phyloP scores from a whole-genome alignment of 2,329 filamentous ascomycete species.

The Neonectria punicea region DNA sequence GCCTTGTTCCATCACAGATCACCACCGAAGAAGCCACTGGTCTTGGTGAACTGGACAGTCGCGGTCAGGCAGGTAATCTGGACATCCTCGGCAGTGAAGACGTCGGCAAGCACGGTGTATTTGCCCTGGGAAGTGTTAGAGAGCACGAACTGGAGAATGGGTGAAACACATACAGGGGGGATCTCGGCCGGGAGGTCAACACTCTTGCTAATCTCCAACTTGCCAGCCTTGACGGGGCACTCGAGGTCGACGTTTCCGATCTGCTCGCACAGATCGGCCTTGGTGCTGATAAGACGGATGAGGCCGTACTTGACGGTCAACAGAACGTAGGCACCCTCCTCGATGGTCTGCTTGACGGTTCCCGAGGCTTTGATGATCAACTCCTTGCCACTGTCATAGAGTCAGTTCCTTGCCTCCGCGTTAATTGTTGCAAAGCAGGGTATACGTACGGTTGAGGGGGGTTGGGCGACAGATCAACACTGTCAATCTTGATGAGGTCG shows the following conservation, averaged over 20 bases:
- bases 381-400: constrained; percentile 71
- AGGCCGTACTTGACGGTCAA: constrained; percentile 93
- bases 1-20: constrained; percentile 51
- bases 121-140: constrained; percentile 70
- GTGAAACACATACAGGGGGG: constrained; percentile 76
- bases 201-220: constrained; percentile 78
- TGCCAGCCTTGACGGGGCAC: constrained; percentile 87
- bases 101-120: constrained; percentile 90
- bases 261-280: constrained; percentile 88
- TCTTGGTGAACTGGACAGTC: constrained; percentile 67
- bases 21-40: constrained; percentile 50
- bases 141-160: background rate
- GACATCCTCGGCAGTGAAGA: constrained; percentile 76
- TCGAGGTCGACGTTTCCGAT: constrained; percentile 87
- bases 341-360: constrained; percentile 76
- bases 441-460: constrained; percentile 82
- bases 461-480: constrained; percentile 85
- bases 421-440: constrained; percentile 18
- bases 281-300: constrained; percentile 86
- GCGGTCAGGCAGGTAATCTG: constrained; percentile 90
- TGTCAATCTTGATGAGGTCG: constrained; percentile 80
- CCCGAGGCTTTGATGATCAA: constrained; percentile 85
- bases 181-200: constrained; percentile 89
- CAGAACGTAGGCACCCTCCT: constrained; percentile 82
- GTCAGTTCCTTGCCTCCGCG: constrained; percentile 37